Base-by-base conservation (phyloP, 202 grass and related monocot genomes). In the Dendrocalamus latiflorus region DNA sequence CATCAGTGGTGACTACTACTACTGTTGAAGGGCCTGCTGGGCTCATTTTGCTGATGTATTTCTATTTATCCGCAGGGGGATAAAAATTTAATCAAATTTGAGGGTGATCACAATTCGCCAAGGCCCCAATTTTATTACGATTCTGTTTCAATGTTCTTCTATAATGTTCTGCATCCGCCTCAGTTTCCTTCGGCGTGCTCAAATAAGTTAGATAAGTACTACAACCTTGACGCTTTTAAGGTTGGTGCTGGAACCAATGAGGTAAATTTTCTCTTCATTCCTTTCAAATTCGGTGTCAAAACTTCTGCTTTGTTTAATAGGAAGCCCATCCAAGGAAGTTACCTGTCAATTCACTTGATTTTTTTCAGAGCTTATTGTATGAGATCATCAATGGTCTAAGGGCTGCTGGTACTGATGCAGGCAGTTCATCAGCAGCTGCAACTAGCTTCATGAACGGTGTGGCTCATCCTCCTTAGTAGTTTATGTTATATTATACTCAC, bases 81-180 rank as follows among this genome's bases (percentile, higher is more conserved):
- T 87, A 99, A 95, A 87, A 99, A 95, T 79, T 70, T 96, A 65
- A 96, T 99, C 57, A 99, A 96, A 90, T 99, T 99, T 94, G 93
- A 99, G 17, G 96, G 96, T 61, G 93, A 96, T 86, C 96, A 99
- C 81, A 99, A 96, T 81, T 94, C 96, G 2, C 86, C 87, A 15
- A 95, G 96, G 83, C 96, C 96, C 22, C 96, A 99, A 74, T 99
- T 99, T 85, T 99, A 95, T 63, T 99, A 99, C 28, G 93, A 99
- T 83, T 99, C 96, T 76, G 96, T 99, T n/a, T n/a, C n/a, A n/a
- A n/a, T n/a, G n/a, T n/a, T n/a, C n/a, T n/a, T n/a, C n/a, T n/a
- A n/a, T n/a, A 99, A 95, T 49, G 85, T 99, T 80, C 83, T 99
- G 26, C 87, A 79, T 14, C 96, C 96, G 51, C 93, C 96, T 75